Evolutionary conservation across 1,284 basidiomycete species (phyloP).

Genomic region (Peniophora sp.): DNA sequence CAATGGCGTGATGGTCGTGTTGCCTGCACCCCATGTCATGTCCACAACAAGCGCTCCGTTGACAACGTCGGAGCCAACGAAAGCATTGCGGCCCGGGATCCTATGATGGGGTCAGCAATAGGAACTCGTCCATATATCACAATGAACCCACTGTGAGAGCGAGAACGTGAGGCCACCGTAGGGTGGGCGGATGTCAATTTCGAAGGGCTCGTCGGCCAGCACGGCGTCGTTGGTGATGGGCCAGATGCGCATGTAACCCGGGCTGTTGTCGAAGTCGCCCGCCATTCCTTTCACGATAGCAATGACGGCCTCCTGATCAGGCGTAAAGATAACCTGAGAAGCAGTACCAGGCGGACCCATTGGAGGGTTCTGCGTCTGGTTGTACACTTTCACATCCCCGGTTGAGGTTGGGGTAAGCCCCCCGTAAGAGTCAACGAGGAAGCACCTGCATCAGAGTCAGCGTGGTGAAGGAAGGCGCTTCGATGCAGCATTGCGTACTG

Average conservation of each 20-base stretch:
- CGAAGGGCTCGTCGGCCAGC: conserved; percentile 32
- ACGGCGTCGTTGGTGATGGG: conserved; percentile 26
- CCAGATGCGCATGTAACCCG: conserved; percentile 27
- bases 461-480: background rate
- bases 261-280: conserved; percentile 7
- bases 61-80: conserved; percentile 39
- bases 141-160: too few species aligned
- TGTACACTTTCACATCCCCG: conserved; percentile 22
- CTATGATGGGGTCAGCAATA: too few species aligned
- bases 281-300: background rate
- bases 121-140: too few species aligned
- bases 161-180: conserved; percentile 24
- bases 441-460: conserved; percentile 27
- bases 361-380: conserved; percentile 22
- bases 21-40: conserved; percentile 16
- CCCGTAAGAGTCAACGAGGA: conserved; percentile 23
- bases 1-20: conserved; percentile 6
- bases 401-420: conserved; percentile 31
- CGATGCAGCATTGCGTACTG: conserved; percentile 23
- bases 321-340: background rate
- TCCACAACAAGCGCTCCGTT: conserved; percentile 39
- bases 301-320: background rate
- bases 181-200: conserved; percentile 19
- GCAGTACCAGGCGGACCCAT: background rate
- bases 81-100: conserved; percentile 34